Evolutionary conservation across 2,329 filamentous ascomycete genomes (phyloP).

Genomic region (Didymella lethalis): DNA sequence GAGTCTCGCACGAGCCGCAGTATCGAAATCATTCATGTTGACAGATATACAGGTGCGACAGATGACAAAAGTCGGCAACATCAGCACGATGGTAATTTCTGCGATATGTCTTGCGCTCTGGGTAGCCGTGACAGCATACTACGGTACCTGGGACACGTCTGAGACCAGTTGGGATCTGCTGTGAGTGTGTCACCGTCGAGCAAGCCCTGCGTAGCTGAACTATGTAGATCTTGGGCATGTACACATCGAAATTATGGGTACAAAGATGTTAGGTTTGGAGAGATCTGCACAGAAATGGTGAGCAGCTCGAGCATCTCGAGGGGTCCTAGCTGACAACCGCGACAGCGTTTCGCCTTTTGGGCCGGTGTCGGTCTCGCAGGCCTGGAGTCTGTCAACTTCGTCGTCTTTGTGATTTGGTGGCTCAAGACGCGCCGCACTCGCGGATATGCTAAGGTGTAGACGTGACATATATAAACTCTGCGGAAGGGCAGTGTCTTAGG

Average conservation of each 20-base stretch:
- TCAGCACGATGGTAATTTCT: constrained; percentile 27
- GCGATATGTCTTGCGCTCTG: constrained; percentile 26
- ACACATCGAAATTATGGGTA: constrained; percentile 26
- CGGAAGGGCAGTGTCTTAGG: neutral
- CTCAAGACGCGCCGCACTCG: constrained; percentile 20
- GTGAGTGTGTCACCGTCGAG: neutral
- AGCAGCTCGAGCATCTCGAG: neutral
- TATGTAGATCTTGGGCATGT: constrained; percentile 30
- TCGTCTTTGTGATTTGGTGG: constrained; percentile 28
- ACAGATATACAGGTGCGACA: constrained; percentile 22
- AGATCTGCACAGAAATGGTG: constrained; percentile 31
- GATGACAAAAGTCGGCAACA: constrained; percentile 31
- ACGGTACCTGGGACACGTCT: constrained; percentile 31
- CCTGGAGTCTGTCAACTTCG: constrained; percentile 28
- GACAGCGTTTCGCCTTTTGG: constrained; percentile 29
- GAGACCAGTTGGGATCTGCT: constrained; percentile 34
- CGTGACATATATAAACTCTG: neutral
- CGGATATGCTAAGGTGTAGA: constrained; percentile 25
- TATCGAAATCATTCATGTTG: neutral
- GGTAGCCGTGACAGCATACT: constrained; percentile 29
- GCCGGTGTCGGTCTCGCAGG: constrained; percentile 27
- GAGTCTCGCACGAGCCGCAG: neutral
- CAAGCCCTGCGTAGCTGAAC: neutral
- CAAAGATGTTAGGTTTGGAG: constrained; percentile 24
- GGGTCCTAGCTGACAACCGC: constrained; percentile 4